Evolutionary conservation across 176 grass and related monocot genomes (phyloP), one percentile per base, ranked within the genome.

Genomic region (Ensete glaucum): DNA sequence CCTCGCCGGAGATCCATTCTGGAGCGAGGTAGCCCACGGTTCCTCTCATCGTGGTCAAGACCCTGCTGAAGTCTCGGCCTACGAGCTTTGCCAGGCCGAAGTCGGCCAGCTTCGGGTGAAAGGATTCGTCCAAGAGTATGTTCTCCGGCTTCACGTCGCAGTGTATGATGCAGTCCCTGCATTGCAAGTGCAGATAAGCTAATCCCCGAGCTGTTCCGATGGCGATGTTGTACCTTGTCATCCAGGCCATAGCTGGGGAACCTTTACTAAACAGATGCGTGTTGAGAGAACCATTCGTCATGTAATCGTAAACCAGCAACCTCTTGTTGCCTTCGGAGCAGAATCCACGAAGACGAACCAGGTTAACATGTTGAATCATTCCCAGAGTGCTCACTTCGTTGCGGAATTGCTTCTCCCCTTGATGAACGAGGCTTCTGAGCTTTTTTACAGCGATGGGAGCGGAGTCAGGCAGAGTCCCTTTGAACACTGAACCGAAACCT

Each of bases 131-230:
- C 0, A 83, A 75, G 6, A 83, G 74, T 29, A 83, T 60, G 9
- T 83, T 83, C 67, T 78, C 67, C 54, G 81, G 81, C 56, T 78
- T 78, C 29, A 83, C 72, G 53, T 83, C 81, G 62, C 74, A 66
- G 17, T 83, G 81, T 66, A 78, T 73, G 43, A 83, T 78, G 11
- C 57, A 6, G 48, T 26, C 69, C n/a, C 67, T 73, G 27, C 81
- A 78, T 29, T 66, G 11, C 75, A 65, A 68, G 17, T 78, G 81
- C 55, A 83, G 15, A 21, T 78, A 83, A 57, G 67, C 27, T 50
- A 79, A 72, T 2, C 77, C 77, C 14, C 74, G 73, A 0, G 71
- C 82, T 48, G 69, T n/a, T 9, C 77, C 78, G 0, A 72, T 64
- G 1, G 83, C 77, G 49, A 80, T 85, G 26, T 76, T 53, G 9